These are phyloP conservation scores for Leucocoprinus sp. DNA, from an alignment of 768 basidiomycete species.

Conservation along the genomic window DNA sequence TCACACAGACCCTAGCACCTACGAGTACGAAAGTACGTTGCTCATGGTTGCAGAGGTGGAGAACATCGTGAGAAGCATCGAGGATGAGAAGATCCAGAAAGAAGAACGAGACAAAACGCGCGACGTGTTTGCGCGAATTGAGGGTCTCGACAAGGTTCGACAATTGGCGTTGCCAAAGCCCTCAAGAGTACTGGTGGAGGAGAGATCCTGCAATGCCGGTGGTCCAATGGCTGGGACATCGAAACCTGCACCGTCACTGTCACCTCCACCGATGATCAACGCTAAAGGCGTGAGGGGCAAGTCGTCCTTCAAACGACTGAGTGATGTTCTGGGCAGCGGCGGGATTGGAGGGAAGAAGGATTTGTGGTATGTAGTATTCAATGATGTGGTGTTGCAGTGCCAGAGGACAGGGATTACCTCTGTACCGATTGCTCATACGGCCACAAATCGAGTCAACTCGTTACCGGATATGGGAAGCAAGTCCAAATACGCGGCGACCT, in stretches of 20 bases:
- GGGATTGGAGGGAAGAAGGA: slow-evolving; percentile 70
- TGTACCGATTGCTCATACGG: slow-evolving; percentile 61
- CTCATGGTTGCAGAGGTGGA: slow-evolving; percentile 98
- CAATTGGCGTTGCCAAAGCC: slow-evolving; percentile 89
- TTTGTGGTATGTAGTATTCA: slow-evolving; percentile 91
- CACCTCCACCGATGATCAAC: slow-evolving; percentile 29
- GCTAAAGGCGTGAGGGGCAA: slow-evolving; percentile 70
- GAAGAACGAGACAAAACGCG: slow-evolving; percentile 94
- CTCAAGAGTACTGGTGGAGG: slow-evolving; percentile 80
- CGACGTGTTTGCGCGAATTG: slow-evolving; percentile 93
- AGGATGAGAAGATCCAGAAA: slow-evolving; percentile 96
- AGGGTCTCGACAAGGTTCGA: slow-evolving; percentile 89
- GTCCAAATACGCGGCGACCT: slow-evolving; percentile 77
- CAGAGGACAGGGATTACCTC: slow-evolving; percentile 87
- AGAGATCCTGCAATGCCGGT: slow-evolving; percentile 45
- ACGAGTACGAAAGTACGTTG: slow-evolving; percentile 93
- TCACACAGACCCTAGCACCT: slow-evolving; percentile 94
- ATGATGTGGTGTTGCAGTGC: slow-evolving; percentile 90
- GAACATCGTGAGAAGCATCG: slow-evolving; percentile 90
- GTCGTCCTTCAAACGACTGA: slow-evolving; percentile 81
- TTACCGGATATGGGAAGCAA: slow-evolving; percentile 80
- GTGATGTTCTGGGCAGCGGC: slow-evolving; percentile 72
- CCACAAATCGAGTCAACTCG: slow-evolving; percentile 64
- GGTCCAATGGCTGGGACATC: slow-evolving; percentile 19
- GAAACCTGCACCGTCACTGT: slow-evolving; percentile 28